phyloP scores from a whole-genome alignment of 2,329 filamentous ascomycete genomes.

The Hymenoscyphus repandus region DNA sequence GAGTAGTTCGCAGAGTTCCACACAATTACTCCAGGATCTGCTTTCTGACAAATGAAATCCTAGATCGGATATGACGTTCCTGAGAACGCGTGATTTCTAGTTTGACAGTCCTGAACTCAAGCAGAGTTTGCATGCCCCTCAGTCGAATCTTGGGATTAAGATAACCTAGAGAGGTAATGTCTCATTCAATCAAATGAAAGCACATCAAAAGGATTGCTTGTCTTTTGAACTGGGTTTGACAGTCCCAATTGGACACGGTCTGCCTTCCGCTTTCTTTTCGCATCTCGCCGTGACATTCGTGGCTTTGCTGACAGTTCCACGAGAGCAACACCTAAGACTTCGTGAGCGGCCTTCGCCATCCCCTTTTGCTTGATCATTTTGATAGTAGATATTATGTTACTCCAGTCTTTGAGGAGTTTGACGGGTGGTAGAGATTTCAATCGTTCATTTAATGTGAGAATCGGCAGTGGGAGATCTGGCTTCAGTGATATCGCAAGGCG shows the following conservation, averaged over 20 bases:
- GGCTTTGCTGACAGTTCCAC: neutral
- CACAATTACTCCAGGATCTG: too few species aligned
- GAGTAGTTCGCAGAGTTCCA: too few species aligned
- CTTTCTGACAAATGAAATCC: too few species aligned
- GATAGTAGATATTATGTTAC: constrained; percentile 9
- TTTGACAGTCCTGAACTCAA: too few species aligned
- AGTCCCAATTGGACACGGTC: constrained; percentile 1
- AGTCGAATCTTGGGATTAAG: too few species aligned
- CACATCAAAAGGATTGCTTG: constrained; percentile 24
- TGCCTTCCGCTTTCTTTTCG: constrained; percentile 23
- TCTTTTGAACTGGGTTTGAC: neutral
- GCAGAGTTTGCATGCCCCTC: too few species aligned
- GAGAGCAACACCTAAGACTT: constrained; percentile 9
- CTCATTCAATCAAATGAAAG: constrained; percentile 13
- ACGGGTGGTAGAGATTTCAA: constrained; percentile 25
- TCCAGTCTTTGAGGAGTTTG: constrained; percentile 12
- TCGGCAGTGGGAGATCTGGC: constrained; percentile 5
- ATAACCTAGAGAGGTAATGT: neutral
- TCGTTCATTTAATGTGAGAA: constrained; percentile 10
- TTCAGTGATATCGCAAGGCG: constrained; percentile 12
- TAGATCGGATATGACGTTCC: too few species aligned
- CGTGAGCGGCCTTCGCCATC: constrained; percentile 11
- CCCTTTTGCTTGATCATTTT: constrained; percentile 3
- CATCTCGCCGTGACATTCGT: constrained; percentile 2
- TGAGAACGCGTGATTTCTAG: too few species aligned